Percentiles rank a stretch among this genome's conserved stretches.
phyloP scores from a whole-genome alignment of 139 green algal genomes.

The Marvania coccoides region DNA sequence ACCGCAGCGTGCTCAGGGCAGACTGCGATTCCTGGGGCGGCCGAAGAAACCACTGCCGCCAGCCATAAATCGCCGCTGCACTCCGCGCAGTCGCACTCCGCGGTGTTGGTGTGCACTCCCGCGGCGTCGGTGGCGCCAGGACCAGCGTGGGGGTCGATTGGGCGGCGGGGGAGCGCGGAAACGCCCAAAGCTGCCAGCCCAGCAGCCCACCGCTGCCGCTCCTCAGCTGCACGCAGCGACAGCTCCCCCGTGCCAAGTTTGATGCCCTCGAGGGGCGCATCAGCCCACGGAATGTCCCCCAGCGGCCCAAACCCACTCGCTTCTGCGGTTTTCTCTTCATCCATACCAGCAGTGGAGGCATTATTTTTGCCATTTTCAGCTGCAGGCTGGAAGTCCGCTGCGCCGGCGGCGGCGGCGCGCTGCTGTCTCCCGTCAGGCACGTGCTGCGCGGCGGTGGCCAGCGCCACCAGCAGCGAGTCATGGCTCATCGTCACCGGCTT shows the following conservation, averaged over 20 bases:
- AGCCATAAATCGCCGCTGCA: slow-evolving; percentile 72
- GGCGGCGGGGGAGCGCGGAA: neutral
- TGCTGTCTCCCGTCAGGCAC: neutral
- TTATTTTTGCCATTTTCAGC: too few species aligned
- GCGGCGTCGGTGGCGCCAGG: slow-evolving; percentile 14
- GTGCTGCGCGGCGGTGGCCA: slow-evolving; percentile 31
- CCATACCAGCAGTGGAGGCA: neutral
- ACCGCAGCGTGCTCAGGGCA: slow-evolving; percentile 62
- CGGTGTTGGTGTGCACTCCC: slow-evolving; percentile 44
- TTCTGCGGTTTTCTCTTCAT: neutral
- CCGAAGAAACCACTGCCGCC: slow-evolving; percentile 42
- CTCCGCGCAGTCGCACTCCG: slow-evolving; percentile 47
- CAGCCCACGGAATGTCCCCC: neutral
- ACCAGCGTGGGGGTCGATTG: neutral
- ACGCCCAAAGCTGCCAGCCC: too few species aligned
- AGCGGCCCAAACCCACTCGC: neutral
- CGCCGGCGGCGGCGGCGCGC: neutral
- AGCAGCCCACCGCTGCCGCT: slow-evolving; percentile 20
- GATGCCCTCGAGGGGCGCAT: slow-evolving; percentile 18
- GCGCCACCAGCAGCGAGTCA: slow-evolving; percentile 55
- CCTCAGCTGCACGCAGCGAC: slow-evolving; percentile 43
- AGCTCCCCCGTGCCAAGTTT: slow-evolving; percentile 48
- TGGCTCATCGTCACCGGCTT: slow-evolving; percentile 49
- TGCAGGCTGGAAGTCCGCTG: neutral
- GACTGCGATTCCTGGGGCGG: slow-evolving; percentile 26